Evolutionary conservation across 495 filamentous ascomycete genomes (phyloP).

Genomic region (Xylaria telfairii): DNA sequence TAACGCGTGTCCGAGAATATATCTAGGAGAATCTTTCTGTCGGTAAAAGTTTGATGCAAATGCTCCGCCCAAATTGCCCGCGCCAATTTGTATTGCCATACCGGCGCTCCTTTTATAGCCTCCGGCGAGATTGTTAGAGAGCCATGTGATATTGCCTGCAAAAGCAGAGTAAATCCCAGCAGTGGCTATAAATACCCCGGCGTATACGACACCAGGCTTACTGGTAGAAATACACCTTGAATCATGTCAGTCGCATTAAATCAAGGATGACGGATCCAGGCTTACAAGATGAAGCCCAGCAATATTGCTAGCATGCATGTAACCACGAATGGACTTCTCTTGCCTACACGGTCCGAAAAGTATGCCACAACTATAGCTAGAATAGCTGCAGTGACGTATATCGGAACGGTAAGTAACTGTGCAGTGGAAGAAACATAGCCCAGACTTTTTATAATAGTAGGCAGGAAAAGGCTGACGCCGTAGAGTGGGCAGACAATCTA

Average conservation of each 20-base stretch:
- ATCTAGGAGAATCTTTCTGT: slow-evolving; percentile 65
- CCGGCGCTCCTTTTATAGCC: slow-evolving; percentile 73
- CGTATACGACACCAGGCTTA: slow-evolving; percentile 72
- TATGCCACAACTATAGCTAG: slow-evolving; percentile 64
- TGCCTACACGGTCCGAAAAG: slow-evolving; percentile 64
- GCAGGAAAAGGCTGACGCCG: slow-evolving; percentile 75
- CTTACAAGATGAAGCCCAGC: slow-evolving; percentile 68
- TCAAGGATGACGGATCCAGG: background rate
- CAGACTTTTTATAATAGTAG: slow-evolving; percentile 61
- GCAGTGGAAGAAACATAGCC: slow-evolving; percentile 69
- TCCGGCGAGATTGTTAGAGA: slow-evolving; percentile 73
- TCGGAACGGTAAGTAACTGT: slow-evolving; percentile 73
- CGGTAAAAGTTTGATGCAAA: slow-evolving; percentile 84
- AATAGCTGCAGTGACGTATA: slow-evolving; percentile 71
- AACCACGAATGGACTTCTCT: slow-evolving; percentile 70
- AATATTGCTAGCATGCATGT: slow-evolving; percentile 64
- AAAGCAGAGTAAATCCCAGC: slow-evolving; percentile 67
- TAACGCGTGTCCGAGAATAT: slow-evolving; percentile 70
- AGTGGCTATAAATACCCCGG: slow-evolving; percentile 73
- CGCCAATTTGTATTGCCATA: slow-evolving; percentile 77
- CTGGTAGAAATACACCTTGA: slow-evolving; percentile 49
- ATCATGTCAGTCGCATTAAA: slow-evolving; percentile 37
- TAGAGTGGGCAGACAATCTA: slow-evolving; percentile 72
- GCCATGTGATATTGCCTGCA: slow-evolving; percentile 74
- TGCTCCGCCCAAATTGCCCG: slow-evolving; percentile 74